Evolutionary conservation across 345 rosid species (phyloP).

Genomic region (Populus nigra): DNA sequence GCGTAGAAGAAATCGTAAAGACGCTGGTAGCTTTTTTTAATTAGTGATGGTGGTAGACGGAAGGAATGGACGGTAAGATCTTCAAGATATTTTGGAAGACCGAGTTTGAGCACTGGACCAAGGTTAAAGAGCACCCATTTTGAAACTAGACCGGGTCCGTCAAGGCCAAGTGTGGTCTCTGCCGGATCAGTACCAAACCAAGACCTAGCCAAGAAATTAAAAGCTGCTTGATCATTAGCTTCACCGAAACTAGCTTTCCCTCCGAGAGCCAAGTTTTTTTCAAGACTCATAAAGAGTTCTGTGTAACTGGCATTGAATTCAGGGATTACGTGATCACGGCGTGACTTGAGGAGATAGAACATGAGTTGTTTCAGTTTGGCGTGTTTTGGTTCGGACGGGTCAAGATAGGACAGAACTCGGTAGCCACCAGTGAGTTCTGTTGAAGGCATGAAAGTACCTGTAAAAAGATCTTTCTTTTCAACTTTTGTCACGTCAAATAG

Average conservation of each 20-base stretch:
- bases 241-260: slow-evolving; percentile 55
- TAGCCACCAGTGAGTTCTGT: slow-evolving; percentile 81
- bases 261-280: slow-evolving; percentile 49
- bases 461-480: slow-evolving; percentile 75
- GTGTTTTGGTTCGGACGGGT: slow-evolving; percentile 78
- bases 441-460: slow-evolving; percentile 92
- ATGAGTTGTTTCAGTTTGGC: slow-evolving; percentile 62
- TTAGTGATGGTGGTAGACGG: slow-evolving; percentile 57
- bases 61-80: slow-evolving; percentile 53
- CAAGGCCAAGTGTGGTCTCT: slow-evolving; percentile 54
- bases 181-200: slow-evolving; percentile 56
- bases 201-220: slow-evolving; percentile 59
- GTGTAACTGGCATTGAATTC: slow-evolving; percentile 59
- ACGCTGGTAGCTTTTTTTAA: slow-evolving; percentile 64
- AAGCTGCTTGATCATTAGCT: slow-evolving; percentile 60
- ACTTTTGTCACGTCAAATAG: slow-evolving; percentile 80
- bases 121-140: slow-evolving; percentile 76
- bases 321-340: slow-evolving; percentile 64
- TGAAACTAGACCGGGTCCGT: slow-evolving; percentile 54
- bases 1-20: slow-evolving; percentile 71
- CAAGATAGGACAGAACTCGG: slow-evolving; percentile 74
- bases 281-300: slow-evolving; percentile 48
- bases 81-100: slow-evolving; percentile 56
- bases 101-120: slow-evolving; percentile 51
- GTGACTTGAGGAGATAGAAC: slow-evolving; percentile 55